These are phyloP conservation scores for Hypoxylon subgilvum DNA, from an alignment of 495 filamentous ascomycete genomes.

Conservation along the genomic window DNA sequence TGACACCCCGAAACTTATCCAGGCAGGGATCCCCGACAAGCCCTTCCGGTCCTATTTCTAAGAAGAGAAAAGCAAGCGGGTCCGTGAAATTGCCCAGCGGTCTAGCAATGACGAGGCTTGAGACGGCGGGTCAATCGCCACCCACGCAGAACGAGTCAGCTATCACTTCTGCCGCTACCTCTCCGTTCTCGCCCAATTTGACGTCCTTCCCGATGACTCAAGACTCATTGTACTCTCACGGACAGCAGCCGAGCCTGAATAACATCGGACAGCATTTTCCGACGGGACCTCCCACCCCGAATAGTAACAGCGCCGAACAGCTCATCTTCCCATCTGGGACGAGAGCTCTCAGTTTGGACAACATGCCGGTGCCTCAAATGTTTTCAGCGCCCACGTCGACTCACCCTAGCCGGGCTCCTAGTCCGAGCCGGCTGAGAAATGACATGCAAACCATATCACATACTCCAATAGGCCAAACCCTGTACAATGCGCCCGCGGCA, in stretches of 20 bases:
- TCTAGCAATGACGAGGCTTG: constrained; percentile 79
- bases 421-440: constrained; percentile 56
- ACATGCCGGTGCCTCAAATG: constrained; percentile 59
- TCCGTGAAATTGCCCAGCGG: constrained; percentile 69
- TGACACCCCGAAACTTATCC: constrained; percentile 69
- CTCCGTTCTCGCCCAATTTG: constrained; percentile 50
- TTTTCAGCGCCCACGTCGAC: constrained; percentile 72
- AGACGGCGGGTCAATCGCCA: constrained; percentile 56
- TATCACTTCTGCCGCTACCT: constrained; percentile 45
- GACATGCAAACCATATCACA: constrained; percentile 50
- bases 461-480: constrained; percentile 48
- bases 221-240: constrained; percentile 37
- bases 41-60: constrained; percentile 64
- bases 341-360: constrained; percentile 62
- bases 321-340: constrained; percentile 58
- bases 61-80: constrained; percentile 76
- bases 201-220: constrained; percentile 51
- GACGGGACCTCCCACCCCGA: constrained; percentile 69
- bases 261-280: constrained; percentile 54
- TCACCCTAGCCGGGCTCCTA: constrained; percentile 60
- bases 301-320: constrained; percentile 57
- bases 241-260: constrained; percentile 31
- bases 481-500: constrained; percentile 45
- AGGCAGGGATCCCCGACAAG: constrained; percentile 71
- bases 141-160: constrained; percentile 43